Conservation (phyloP, 768 basidiomycete species). For the Suillus ampliporus region DNA sequence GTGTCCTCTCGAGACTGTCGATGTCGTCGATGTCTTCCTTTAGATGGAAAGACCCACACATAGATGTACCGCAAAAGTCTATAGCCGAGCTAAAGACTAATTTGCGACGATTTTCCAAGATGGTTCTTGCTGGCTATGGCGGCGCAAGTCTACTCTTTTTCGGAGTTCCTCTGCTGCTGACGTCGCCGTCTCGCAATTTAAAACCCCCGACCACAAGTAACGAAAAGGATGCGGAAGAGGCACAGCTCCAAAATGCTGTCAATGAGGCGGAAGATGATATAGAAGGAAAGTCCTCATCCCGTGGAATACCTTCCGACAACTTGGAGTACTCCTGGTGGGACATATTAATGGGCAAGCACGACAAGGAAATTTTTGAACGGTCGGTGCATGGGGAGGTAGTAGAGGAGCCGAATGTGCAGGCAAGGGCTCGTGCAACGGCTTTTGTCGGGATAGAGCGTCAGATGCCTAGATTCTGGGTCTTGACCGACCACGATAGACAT, state of each 20-base stretch:
- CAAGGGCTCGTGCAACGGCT: constrained; percentile 59
- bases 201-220: constrained; percentile 34
- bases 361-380: constrained; percentile 81
- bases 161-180: constrained; percentile 54
- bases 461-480: constrained; percentile 87
- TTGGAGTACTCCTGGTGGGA: constrained; percentile 82
- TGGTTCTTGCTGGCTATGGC: constrained; percentile 85
- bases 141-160: constrained; percentile 84
- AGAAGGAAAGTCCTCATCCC: constrained; percentile 44
- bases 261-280: constrained; percentile 74
- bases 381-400: constrained; percentile 44
- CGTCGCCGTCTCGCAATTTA: constrained; percentile 30
- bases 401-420: constrained; percentile 29
- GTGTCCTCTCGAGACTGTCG: constrained; percentile 30
- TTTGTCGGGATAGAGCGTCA: constrained; percentile 69
- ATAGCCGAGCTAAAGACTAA: constrained; percentile 66
- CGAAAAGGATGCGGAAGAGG: constrained; percentile 62
- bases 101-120: constrained; percentile 79
- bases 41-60: constrained; percentile 28
- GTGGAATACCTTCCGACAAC: constrained; percentile 27
- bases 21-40: constrained; percentile 33
- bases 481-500: constrained; percentile 76
- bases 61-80: constrained; percentile 34
- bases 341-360: constrained; percentile 78
- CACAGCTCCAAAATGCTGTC: constrained; percentile 66